Evolutionary conservation across 139 green algal species (phyloP), one percentile per base, ranked within the genome.

Genomic region (Chlamydomonas incerta): DNA sequence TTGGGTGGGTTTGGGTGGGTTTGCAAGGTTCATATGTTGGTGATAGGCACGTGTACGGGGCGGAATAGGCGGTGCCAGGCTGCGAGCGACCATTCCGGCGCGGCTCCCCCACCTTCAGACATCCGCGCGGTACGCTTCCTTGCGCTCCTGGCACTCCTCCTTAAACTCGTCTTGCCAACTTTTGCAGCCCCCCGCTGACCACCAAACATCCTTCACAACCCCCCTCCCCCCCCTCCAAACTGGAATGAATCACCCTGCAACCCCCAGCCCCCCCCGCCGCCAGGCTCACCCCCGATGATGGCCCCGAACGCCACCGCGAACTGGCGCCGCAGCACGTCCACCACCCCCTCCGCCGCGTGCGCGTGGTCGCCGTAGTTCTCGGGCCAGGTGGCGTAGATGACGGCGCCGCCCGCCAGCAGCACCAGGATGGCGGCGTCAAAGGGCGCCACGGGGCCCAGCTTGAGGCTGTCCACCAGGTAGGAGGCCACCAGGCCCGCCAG

Each of bases 351-450:
- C 10, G 29, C 63, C 17, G 88, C 79, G 33, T 90, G 72, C 37
- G 86, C 84, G 65, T 80, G 62, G 72, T 98, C 94, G 13, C 97
- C 97, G 71, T 96, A 99, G 91, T 99, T 99, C 80, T 99, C 97
- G 17, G 82, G 88, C 97, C 97, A 99, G 6, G 91, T 95, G n/a
- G 84, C 28, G 17, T 87, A 50, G 68, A 99, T 97, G 57, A 98
- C 87, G 17, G 73, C 88, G 11, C 94, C 96, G 29, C 97, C 97
- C 2, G 94, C 66, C 17, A 95, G n/a, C 70, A 99, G 91, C 55
- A 98, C 93, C 14, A 90, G 72, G 0, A 93, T 90, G 9, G 97
- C 95, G 1, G 97, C 96, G 75, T 99, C 97, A 88, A 99, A 99
- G 21, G 97, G 97, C 18, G 96, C 95, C 63, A 99, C 97, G 18